Evolutionary conservation across 139 green algal genomes (phyloP), one percentile per base, ranked within the genome.

Genomic region (Micractinium sp.): DNA sequence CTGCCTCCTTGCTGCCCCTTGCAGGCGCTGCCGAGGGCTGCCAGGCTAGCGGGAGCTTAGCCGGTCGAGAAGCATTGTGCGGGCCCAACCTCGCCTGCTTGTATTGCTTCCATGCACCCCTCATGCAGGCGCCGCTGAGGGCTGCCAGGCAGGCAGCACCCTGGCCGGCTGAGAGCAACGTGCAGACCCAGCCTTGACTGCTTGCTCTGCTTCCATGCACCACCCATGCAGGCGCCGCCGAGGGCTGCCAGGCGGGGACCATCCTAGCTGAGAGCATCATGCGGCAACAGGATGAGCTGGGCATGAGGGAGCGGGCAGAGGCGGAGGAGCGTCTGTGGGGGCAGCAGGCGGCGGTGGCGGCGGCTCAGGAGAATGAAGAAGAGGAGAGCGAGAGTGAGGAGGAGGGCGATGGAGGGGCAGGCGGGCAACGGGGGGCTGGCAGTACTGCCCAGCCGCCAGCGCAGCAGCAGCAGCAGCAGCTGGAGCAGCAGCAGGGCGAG

Each of bases 241-340:
- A 86, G 60, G n/a, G 7, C 39, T 88, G 67, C 66, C 87, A 73
- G 77, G 66, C 82, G 1, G 76, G 87, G n/a, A 82, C 71, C 87
- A 75, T 75, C 38, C 81, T 93, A 63, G 81, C 78, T 76, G 73
- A 88, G 60, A 86, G 81, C 85, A 81, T 96, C 60, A 85, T 96
- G 75, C 53, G 67, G 39, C 92, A 95, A 85, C 74, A 92, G 69
- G 90, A 96, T 2, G 94, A 96, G 89, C 79, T 91, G 27, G 69
- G 87, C 67, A 60, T 88, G 33, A 53, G 56, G 69, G 80, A 86
- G 79, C 84, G 90, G 12, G 75, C 90, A 36, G 41, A 33, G 18
- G 67, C 53, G 67, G 88, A 96, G 86, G 84, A 92, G 71, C 38
- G 87, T 81, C 85, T 85, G 2, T 92, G 88, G 63, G 63, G 56